A percentile compares a stretch with the other conserved stretches of the same genome.
These are phyloP conservation scores for Gonium pectorale DNA, from an alignment of 139 green algal species.

Conservation along the genomic window DNA sequence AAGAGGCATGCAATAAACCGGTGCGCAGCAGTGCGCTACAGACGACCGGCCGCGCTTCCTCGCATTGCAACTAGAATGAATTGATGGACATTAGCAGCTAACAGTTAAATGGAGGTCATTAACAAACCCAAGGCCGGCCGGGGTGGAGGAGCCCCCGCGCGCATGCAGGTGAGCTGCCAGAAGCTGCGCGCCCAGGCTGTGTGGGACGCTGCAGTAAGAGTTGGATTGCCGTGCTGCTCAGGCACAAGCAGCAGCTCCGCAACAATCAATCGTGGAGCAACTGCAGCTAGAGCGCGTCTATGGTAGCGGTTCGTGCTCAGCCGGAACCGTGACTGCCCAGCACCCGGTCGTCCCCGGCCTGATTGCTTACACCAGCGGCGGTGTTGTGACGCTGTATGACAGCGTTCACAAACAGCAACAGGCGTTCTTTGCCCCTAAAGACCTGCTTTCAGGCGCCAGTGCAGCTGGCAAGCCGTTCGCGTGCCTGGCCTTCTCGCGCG, in stretches of 20 bases:
- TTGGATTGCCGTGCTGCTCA: no score
- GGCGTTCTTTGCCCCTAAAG: slow-evolving; percentile 36
- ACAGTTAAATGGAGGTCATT: no score
- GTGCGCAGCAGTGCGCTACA: no score
- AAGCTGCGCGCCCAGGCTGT: no score
- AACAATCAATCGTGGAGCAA: slow-evolving; percentile 5
- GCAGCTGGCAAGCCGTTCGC: slow-evolving; percentile 14
- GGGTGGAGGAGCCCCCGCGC: no score
- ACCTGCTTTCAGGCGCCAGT: neutral
- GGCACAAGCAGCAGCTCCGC: neutral
- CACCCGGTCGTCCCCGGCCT: slow-evolving; percentile 17
- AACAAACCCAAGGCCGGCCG: no score
- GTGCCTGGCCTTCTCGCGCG: slow-evolving; percentile 46
- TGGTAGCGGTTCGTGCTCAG: slow-evolving; percentile 4
- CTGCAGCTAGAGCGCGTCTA: slow-evolving; percentile 19
- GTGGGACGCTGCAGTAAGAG: no score
- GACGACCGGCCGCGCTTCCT: no score
- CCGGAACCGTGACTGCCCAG: neutral
- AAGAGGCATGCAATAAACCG: no score
- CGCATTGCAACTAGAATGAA: no score
- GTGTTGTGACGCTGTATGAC: slow-evolving; percentile 47
- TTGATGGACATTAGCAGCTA: no score
- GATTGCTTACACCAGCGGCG: slow-evolving; percentile 43
- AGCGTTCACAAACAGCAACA: slow-evolving; percentile 36
- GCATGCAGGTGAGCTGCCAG: no score